These are phyloP conservation scores for Podila horticola DNA, from an alignment of 192 early-diverging fungal genomes.

Conservation along the genomic window DNA sequence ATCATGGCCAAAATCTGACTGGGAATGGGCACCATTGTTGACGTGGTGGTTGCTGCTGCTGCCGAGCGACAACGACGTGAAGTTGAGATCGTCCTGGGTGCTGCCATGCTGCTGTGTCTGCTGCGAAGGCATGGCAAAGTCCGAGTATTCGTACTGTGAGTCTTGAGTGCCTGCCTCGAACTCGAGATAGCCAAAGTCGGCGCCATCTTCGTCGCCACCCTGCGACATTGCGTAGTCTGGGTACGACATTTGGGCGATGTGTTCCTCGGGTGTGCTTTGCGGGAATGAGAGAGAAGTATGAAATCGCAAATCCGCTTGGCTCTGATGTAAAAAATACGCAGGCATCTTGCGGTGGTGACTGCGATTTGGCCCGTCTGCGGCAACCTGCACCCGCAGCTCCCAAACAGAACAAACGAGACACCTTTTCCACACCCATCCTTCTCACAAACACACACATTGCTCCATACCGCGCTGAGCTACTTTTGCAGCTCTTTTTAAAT, in stretches of 20 bases:
- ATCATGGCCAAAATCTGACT: constrained; percentile 20
- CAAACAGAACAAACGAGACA: too few species aligned
- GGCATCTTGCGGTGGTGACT: not conserved
- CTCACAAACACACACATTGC: too few species aligned
- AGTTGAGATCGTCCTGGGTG: constrained; percentile 62
- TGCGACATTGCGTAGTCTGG: constrained; percentile 54
- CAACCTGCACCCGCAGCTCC: too few species aligned
- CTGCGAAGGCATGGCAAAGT: constrained; percentile 62
- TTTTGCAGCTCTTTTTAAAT: not conserved
- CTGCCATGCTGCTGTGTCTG: constrained; percentile 28
- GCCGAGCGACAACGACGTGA: constrained; percentile 53
- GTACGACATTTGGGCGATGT: constrained; percentile 25
- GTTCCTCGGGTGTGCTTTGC: not conserved
- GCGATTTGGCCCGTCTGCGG: too few species aligned
- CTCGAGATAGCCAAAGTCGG: constrained; percentile 67
- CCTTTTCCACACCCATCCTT: too few species aligned
- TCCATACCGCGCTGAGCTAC: too few species aligned
- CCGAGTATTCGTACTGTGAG: constrained; percentile 75
- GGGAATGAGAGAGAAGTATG: not conserved
- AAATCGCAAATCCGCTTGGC: not conserved
- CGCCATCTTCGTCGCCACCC: constrained; percentile 56
- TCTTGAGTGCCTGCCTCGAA: constrained; percentile 68
- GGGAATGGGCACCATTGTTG: constrained; percentile 48
- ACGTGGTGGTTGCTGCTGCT: constrained; percentile 26
- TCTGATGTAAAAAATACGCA: too few species aligned